These are phyloP conservation scores for Microdochium nivale DNA, from an alignment of 2,329 filamentous ascomycete species.

Conservation along the genomic window DNA sequence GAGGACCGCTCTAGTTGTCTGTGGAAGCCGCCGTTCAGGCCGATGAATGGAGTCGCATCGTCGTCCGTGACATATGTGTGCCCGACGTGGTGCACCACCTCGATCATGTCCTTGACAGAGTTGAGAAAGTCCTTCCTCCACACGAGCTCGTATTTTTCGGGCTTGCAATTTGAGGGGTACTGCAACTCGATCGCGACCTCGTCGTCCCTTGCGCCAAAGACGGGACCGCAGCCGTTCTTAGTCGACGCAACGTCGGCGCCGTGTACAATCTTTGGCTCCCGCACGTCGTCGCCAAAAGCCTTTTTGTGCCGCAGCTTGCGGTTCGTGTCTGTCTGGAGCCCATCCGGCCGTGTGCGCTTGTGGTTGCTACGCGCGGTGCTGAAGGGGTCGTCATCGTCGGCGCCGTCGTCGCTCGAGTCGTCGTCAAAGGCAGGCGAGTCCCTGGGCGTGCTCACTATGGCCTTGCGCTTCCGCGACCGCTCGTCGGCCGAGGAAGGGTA, in stretches of 20 bases:
- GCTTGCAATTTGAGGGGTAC: slow-evolving; percentile 68
- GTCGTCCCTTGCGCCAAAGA: slow-evolving; percentile 38
- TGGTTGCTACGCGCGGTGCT: slow-evolving; percentile 30
- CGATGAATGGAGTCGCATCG: slow-evolving; percentile 58
- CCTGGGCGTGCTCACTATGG: slow-evolving; percentile 20
- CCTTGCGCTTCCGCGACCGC: slow-evolving; percentile 39
- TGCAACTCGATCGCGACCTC: slow-evolving; percentile 61
- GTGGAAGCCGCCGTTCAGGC: slow-evolving; percentile 65
- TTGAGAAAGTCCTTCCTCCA: slow-evolving; percentile 73
- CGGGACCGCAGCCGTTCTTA: slow-evolving; percentile 39
- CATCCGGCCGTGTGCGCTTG: slow-evolving; percentile 36
- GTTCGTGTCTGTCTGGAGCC: slow-evolving; percentile 34
- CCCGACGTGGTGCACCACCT: slow-evolving; percentile 60
- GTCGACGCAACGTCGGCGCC: slow-evolving; percentile 47
- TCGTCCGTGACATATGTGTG: slow-evolving; percentile 70
- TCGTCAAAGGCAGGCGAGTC: slow-evolving; percentile 39
- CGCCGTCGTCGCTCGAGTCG: slow-evolving; percentile 37
- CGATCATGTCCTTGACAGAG: slow-evolving; percentile 64
- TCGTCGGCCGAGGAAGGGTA: slow-evolving; percentile 22
- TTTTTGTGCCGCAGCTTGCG: slow-evolving; percentile 35
- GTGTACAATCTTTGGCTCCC: slow-evolving; percentile 43
- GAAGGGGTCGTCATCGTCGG: slow-evolving; percentile 42
- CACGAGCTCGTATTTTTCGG: slow-evolving; percentile 69
- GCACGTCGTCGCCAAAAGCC: slow-evolving; percentile 33
- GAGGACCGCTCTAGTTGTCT: slow-evolving; percentile 70